These are phyloP conservation scores for Xylaria digitata DNA, from an alignment of 2,329 filamentous ascomycete genomes.

Conservation along the genomic window DNA sequence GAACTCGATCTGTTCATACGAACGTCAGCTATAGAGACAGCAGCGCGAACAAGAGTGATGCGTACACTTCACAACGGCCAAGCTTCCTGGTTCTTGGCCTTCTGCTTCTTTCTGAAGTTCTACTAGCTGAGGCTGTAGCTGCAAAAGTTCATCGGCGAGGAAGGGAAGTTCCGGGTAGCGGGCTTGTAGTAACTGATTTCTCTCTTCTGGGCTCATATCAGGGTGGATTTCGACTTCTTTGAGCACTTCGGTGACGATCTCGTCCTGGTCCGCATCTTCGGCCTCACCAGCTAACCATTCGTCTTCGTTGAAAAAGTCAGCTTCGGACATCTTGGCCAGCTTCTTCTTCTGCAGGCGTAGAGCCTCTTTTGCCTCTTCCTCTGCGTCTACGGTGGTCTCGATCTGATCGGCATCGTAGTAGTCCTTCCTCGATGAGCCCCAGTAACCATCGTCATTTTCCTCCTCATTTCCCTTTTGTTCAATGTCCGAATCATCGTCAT, in stretches of 20 bases:
- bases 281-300: conserved; percentile 78
- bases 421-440: conserved; percentile 88
- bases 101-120: conserved; percentile 69
- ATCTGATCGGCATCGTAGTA: conserved; percentile 88
- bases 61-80: conserved; percentile 73
- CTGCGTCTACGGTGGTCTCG: conserved; percentile 65
- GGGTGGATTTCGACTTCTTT: conserved; percentile 84
- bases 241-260: conserved; percentile 85
- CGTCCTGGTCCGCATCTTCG: conserved; percentile 61
- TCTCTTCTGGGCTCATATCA: conserved; percentile 80
- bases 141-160: conserved; percentile 80
- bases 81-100: conserved; percentile 61
- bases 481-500: conserved; percentile 53
- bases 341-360: conserved; percentile 91
- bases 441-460: conserved; percentile 72
- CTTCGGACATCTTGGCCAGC: conserved; percentile 85
- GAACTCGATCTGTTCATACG: conserved; percentile 65
- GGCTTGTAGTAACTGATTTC: conserved; percentile 77
- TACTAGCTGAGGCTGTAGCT: conserved; percentile 74
- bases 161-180: conserved; percentile 94
- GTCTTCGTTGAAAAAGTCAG: conserved; percentile 92
- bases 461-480: conserved; percentile 64
- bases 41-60: conserved; percentile 2
- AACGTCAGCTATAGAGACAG: conserved; percentile 6
- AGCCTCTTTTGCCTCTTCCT: conserved; percentile 93